Conservation (phyloP, 2,329 filamentous ascomycete species). For the Aspergillus terreus region DNA sequence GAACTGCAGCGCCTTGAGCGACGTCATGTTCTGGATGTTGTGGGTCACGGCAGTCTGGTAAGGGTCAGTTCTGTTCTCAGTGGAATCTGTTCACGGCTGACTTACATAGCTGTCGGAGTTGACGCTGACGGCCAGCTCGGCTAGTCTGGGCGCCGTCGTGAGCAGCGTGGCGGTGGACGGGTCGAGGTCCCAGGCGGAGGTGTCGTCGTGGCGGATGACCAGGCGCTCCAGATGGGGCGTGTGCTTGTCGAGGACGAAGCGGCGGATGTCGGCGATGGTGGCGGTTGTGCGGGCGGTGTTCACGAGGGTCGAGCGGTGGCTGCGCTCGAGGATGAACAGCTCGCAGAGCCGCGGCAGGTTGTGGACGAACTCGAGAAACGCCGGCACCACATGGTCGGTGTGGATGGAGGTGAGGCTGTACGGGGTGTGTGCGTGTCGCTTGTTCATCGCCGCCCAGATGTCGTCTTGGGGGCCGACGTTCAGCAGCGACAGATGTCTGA, state of each 20-base stretch:
- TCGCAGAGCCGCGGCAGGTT: conserved; percentile 55
- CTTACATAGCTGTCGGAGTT: not conserved
- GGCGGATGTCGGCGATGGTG: conserved; percentile 57
- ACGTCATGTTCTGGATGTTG: conserved; percentile 14
- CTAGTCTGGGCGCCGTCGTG: not conserved
- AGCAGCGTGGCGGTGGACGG: conserved; percentile 12
- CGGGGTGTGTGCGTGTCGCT: conserved; percentile 49
- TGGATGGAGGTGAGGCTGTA: conserved; percentile 56
- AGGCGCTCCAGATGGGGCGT: conserved; percentile 52
- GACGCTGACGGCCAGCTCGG: not conserved
- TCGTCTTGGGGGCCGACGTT: conserved; percentile 60
- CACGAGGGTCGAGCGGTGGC: conserved; percentile 50
- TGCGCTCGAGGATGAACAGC: conserved; percentile 57
- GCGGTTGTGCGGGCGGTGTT: conserved; percentile 52
- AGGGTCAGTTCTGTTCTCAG: not conserved
- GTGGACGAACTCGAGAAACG: conserved; percentile 46
- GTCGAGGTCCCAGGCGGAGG: conserved; percentile 51
- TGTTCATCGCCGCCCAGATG: conserved; percentile 58
- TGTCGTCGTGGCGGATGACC: conserved; percentile 58
- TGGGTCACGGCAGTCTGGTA: not conserved
- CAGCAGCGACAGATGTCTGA: conserved; percentile 59
- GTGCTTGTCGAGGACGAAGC: conserved; percentile 57
- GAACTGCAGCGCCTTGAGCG: conserved; percentile 21
- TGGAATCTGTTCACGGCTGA: not conserved
- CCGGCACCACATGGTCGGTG: conserved; percentile 59